Evolutionary conservation across 2,329 filamentous ascomycete genomes (phyloP).

Genomic region (Aspergillus pseudoviridinutans): DNA sequence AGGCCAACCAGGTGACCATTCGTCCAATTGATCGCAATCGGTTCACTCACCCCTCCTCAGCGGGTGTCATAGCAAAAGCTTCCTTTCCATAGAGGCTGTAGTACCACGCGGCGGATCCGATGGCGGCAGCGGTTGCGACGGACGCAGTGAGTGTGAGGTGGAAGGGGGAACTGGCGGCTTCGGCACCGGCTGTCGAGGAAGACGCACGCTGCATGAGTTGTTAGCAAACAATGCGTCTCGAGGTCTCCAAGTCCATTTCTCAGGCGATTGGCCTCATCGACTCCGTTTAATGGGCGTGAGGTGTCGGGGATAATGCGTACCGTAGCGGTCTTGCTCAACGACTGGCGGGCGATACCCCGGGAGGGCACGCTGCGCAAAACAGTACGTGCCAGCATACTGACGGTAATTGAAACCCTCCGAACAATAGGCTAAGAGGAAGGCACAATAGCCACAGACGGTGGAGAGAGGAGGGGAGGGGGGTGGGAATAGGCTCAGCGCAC

Average conservation of each 20-base stretch:
- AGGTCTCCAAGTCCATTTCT: conserved; percentile 18
- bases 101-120: conserved; percentile 93
- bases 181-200: conserved; percentile 64
- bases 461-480: conserved; percentile 24
- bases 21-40: conserved; percentile 3
- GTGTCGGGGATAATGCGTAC: conserved; percentile 56
- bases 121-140: conserved; percentile 79
- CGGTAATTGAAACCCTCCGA: conserved; percentile 35
- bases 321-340: conserved; percentile 68
- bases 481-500: conserved; percentile 22
- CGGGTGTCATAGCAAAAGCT: conserved; percentile 83
- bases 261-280: conserved; percentile 26
- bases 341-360: conserved; percentile 72
- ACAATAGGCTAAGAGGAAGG: conserved; percentile 28
- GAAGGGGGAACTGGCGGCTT: conserved; percentile 69
- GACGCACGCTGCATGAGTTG: conserved; percentile 57
- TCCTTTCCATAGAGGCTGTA: conserved; percentile 91
- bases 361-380: conserved; percentile 84
- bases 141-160: conserved; percentile 81
- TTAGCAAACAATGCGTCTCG: conserved; percentile 31
- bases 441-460: conserved; percentile 29
- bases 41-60: conserved; percentile 91
- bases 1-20: conserved; percentile 13
- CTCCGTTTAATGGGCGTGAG: conserved; percentile 26
- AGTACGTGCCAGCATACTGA: conserved; percentile 89